Evolutionary conservation across 1,284 basidiomycete species (phyloP).

Genomic region (Ceratobasidium papillatum): DNA sequence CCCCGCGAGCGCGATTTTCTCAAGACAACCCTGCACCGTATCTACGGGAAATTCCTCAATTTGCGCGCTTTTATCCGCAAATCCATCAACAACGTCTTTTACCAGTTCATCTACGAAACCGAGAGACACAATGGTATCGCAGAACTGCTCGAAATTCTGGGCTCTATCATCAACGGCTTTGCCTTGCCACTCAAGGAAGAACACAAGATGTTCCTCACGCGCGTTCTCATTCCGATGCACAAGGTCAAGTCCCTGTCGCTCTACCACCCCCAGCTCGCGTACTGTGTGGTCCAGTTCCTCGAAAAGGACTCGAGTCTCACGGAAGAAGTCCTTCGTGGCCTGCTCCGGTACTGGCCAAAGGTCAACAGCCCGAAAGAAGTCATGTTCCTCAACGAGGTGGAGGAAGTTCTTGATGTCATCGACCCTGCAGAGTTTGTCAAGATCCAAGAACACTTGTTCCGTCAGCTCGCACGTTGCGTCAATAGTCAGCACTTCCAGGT

Average conservation of each 20-base stretch:
- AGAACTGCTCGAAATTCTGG: conserved; percentile 96
- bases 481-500: conserved; percentile 99
- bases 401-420: conserved; percentile 98
- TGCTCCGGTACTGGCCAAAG: conserved; percentile 98
- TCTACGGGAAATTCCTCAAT: conserved; percentile 99
- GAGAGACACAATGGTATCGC: conserved; percentile 99
- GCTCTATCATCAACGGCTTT: conserved; percentile 99
- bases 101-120: conserved; percentile 98
- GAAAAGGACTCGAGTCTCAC: conserved; percentile 95
- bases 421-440: conserved; percentile 97
- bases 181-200: conserved; percentile 98
- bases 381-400: conserved; percentile 99
- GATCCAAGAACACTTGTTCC: conserved; percentile 93
- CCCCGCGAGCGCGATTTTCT: conserved; percentile 99
- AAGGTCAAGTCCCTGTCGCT: conserved; percentile 97
- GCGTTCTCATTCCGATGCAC: conserved; percentile 96
- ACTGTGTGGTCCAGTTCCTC: conserved; percentile 98
- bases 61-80: conserved; percentile 98
- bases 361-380: conserved; percentile 99
- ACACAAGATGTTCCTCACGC: conserved; percentile 97
- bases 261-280: conserved; percentile 98
- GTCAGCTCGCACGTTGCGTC: conserved; percentile 95
- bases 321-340: conserved; percentile 94
- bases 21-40: conserved; percentile 98
- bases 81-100: conserved; percentile 99